Base-by-base conservation (phyloP, 768 basidiomycete genomes). In the Candolleomyces efflorescens region DNA sequence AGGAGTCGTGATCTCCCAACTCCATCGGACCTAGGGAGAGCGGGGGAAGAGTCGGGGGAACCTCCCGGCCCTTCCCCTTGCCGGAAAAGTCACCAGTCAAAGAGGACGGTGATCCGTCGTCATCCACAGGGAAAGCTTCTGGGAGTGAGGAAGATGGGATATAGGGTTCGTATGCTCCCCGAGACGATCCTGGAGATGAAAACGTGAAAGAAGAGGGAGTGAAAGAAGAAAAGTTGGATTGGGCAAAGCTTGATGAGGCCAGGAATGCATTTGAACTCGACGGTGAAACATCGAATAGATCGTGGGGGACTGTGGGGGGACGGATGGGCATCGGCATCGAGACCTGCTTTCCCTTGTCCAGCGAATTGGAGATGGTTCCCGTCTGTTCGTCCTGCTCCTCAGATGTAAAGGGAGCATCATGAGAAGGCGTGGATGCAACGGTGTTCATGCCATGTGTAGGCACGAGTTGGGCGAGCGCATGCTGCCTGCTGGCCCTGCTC, bases 31-130 rank as follows among this genome's bases (percentile, higher is more conserved):
- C 75, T 64, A 91, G 84, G 32, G 78, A 72, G 58, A 89, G 75
- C 60, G 88, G 86, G 59, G 89, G 86, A 59, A 89, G 77, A 67
- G 76, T 75, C 58, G 88, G 84, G 47, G 86, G 81, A 58, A 66
- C 76, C 73, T 76, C 85, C 71, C 81, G 88, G 64, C 78, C 83
- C 72, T 87, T 90, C 26, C 79, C 81, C 66, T 82, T 81, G 56
- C 71, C 65, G 7, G 56, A n/a, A 36, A 50, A 6, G 23, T n/a
- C 27, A 15, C 49, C 20, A 5, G 49, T n/a, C 23, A 36, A 27
- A 36, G 60, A 64, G 53, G 55, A 59, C 44, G 55, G 36, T 15
- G 61, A 60, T 50, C 56, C 55, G 15, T 54, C 60, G 54, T 59
- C 47, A 43, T 62, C 60, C 56, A 61, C 58, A 54, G 64, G 59